These are phyloP conservation scores for Solanum chacoense DNA, from an alignment of 305 asterid genomes.

Conservation along the genomic window DNA sequence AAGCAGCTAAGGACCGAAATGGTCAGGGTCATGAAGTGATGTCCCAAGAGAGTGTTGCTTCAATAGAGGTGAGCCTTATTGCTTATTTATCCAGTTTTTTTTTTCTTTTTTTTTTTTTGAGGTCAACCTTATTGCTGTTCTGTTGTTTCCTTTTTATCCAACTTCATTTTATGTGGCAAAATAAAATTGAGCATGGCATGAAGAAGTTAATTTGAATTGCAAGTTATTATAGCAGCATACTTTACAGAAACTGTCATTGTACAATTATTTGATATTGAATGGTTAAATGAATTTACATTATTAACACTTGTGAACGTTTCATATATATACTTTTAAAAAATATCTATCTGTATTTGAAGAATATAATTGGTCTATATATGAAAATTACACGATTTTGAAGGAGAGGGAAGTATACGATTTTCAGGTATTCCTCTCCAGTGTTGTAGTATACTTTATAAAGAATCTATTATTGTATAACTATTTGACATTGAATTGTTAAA, in stretches of 20 bases:
- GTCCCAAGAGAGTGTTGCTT: constrained; percentile 29
- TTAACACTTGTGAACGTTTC: neutral
- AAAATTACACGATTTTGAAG: neutral
- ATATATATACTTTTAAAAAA: neutral
- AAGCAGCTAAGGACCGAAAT: constrained; percentile 26
- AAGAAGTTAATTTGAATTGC: neutral
- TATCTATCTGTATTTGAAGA: neutral
- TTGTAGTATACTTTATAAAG: neutral
- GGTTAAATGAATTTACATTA: neutral
- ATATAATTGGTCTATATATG: neutral
- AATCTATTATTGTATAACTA: neutral
- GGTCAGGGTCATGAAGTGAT: constrained; percentile 31
- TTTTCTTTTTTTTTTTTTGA: neutral
- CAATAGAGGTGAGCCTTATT: constrained; percentile 52
- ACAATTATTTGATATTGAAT: neutral
- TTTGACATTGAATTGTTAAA: neutral
- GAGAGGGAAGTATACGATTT: neutral
- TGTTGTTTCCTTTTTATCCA: neutral
- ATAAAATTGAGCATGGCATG: neutral
- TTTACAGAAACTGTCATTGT: neutral
- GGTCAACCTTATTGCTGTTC: neutral
- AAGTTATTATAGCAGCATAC: neutral
- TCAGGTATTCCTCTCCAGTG: neutral
- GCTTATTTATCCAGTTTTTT: neutral
- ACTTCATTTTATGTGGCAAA: neutral